Evolutionary conservation across 306 rosid species (phyloP).

Genomic region (Acacia melanoxylon): DNA sequence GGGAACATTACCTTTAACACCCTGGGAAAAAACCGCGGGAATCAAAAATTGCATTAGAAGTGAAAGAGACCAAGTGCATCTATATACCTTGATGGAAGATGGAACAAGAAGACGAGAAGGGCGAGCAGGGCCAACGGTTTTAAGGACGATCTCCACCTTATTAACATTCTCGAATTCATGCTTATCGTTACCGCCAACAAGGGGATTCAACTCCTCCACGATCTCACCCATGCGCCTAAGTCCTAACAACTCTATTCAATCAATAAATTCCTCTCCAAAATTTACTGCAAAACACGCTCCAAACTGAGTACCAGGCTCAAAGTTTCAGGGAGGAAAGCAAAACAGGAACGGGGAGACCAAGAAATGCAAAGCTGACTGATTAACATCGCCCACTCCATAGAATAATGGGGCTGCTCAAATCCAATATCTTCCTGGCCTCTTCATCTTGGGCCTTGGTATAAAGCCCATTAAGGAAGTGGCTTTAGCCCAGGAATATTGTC

Average conservation of each 20-base stretch:
- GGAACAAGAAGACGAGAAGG: conserved; percentile 80
- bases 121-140: conserved; percentile 81
- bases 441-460: no score
- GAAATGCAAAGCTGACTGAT: neutral
- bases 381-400: neutral
- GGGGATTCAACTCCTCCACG: conserved; percentile 41
- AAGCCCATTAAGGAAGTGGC: neutral
- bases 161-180: neutral
- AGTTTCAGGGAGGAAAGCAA: neutral
- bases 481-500: no score
- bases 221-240: conserved; percentile 54
- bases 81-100: conserved; percentile 61
- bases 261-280: neutral
- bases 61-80: neutral
- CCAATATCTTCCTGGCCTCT: neutral
- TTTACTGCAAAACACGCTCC: neutral
- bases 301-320: neutral
- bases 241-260: neutral
- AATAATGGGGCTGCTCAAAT: neutral
- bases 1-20: neutral
- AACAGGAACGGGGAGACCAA: neutral
- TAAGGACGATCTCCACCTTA: conserved; percentile 68
- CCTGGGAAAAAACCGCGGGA: neutral
- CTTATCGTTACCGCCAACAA: neutral
- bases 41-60: neutral